Base-by-base conservation (phyloP, 163 green algal genomes). In the Chlamydomonas reinhardtii region DNA sequence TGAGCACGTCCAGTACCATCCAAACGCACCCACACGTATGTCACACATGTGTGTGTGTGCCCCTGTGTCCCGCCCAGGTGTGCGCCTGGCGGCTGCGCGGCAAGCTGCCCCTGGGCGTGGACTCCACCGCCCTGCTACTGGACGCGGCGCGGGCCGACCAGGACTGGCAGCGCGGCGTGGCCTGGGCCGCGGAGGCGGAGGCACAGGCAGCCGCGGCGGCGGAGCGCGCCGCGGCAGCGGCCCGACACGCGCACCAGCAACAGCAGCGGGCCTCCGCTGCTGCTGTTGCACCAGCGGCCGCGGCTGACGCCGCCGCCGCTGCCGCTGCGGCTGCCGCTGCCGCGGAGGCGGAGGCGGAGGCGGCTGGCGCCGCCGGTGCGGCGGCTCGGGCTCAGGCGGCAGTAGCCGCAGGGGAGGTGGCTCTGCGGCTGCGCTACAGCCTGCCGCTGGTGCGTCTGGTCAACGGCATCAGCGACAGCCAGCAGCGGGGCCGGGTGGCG, bases 381-480 rank as follows among this genome's bases (percentile, higher is more conserved):
- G 59, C 59, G 59, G 59, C 59, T 19, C 22, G 22, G 22, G 59
- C 59, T 2, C 22, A 70, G 11, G 66, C 78, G 66, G 66, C 78
- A 34, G 48, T 59, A 39, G 66, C 78, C 14, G 31, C 66, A 1
- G 78, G 66, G 11, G 78, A 85, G 66, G 43, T 76, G 68, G 59
- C 66, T 16, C 66, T 85, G 39, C 43, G 78, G 48, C 54, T 86
- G 54, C 80, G 69, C 69, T 86, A 78, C 68, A 73, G 69, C 69
- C 52, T 78, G 69, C 69, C 70, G 29, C 27, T 78, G 17, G 68
- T 79, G 29, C 69, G 90, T 73, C 77, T 94, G 61, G 91, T 94
- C 64, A 94, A 97, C 73, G 95, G 94, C 74, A 91, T 97, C 29
- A 84, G 90, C 25, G 94, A 97, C 83, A 93, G 92, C 9, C 75